phyloP scores from a whole-genome alignment of 2,329 filamentous ascomycete genomes.

The Hypoxylon sp. region DNA sequence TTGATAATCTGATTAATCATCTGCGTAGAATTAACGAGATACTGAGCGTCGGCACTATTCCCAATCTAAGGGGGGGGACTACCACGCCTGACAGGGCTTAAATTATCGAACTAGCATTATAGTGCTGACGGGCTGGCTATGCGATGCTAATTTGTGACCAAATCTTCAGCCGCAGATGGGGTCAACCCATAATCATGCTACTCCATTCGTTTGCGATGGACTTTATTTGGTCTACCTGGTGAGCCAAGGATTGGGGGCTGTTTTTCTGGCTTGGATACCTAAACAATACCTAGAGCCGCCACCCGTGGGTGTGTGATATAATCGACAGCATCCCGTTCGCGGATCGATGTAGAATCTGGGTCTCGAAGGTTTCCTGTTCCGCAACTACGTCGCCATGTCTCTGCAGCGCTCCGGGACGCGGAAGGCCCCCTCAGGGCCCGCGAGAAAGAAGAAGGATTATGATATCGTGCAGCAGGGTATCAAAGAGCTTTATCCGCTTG shows the following conservation, averaged over 20 bases:
- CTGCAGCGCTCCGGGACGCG: slow-evolving; percentile 41
- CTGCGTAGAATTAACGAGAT: slow-evolving; percentile 8
- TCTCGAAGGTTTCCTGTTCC: slow-evolving; percentile 10
- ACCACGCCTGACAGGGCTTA: slow-evolving; percentile 14
- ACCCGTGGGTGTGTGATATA: slow-evolving; percentile 15
- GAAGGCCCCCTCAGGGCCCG: slow-evolving; percentile 37
- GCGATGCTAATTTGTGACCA: slow-evolving; percentile 6
- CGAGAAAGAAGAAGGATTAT: slow-evolving; percentile 46
- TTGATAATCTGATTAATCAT: slow-evolving; percentile 11
- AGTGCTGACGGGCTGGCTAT: slow-evolving; percentile 28
- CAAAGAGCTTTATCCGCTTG: slow-evolving; percentile 50
- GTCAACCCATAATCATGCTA: slow-evolving; percentile 15
- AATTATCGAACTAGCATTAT: slow-evolving; percentile 12
- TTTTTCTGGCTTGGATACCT: neutral
- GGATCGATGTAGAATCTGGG: slow-evolving; percentile 14
- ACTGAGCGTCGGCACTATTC: slow-evolving; percentile 9
- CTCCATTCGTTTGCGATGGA: slow-evolving; percentile 13
- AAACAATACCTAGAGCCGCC: neutral
- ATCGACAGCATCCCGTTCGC: slow-evolving; percentile 13
- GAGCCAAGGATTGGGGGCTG: slow-evolving; percentile 13
- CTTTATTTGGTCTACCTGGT: slow-evolving; percentile 4
- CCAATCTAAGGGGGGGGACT: neutral
- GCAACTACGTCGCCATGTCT: slow-evolving; percentile 37
- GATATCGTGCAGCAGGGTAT: slow-evolving; percentile 51
- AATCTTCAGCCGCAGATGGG: slow-evolving; percentile 31